Percentiles rank a stretch among this genome's conserved stretches.
These are phyloP conservation scores for Trametes cubensis DNA, from an alignment of 768 basidiomycete species.

Conservation along the genomic window DNA sequence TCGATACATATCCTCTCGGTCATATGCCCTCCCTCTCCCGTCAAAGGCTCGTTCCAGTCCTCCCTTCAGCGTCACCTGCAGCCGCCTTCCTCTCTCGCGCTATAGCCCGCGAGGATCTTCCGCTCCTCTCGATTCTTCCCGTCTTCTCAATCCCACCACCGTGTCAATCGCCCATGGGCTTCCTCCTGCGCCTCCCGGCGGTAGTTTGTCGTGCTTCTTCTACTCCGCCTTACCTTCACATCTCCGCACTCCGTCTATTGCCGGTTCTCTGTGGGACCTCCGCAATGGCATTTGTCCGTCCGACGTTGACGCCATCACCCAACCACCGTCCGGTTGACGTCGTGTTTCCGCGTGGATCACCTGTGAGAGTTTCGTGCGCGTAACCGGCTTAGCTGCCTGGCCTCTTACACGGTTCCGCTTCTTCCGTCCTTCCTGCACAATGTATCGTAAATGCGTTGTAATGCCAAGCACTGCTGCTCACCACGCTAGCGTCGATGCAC, in stretches of 20 bases:
- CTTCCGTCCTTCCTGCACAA: not conserved
- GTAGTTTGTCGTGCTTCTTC: slow-evolving; percentile 5
- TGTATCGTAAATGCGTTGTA: too few relatives aligned
- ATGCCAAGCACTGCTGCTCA: too few relatives aligned
- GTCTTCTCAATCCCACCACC: slow-evolving; percentile 1
- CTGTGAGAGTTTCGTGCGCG: slow-evolving; percentile 9
- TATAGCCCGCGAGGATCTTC: slow-evolving; percentile 16
- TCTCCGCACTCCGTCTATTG: slow-evolving; percentile 11
- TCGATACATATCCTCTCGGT: slow-evolving; percentile 18
- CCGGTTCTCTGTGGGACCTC: slow-evolving; percentile 11
- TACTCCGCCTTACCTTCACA: slow-evolving; percentile 6
- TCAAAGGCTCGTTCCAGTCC: not conserved
- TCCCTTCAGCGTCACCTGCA: slow-evolving; percentile 16
- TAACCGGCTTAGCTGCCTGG: not conserved
- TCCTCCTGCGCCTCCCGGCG: slow-evolving; percentile 15
- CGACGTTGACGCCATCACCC: slow-evolving; percentile 13
- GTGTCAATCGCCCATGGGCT: not conserved
- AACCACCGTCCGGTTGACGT: slow-evolving; percentile 7
- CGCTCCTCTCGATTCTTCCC: slow-evolving; percentile 1
- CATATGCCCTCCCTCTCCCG: slow-evolving; percentile 17
- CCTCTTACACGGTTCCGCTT: slow-evolving; percentile 1
- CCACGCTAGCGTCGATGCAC: too few relatives aligned
- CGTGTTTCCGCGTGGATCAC: slow-evolving; percentile 23
- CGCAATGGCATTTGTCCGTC: slow-evolving; percentile 16
- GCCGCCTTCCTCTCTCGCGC: slow-evolving; percentile 1